Evolutionary conservation across 2,329 filamentous ascomycete genomes (phyloP).

Genomic region (Clonostachys sp.): DNA sequence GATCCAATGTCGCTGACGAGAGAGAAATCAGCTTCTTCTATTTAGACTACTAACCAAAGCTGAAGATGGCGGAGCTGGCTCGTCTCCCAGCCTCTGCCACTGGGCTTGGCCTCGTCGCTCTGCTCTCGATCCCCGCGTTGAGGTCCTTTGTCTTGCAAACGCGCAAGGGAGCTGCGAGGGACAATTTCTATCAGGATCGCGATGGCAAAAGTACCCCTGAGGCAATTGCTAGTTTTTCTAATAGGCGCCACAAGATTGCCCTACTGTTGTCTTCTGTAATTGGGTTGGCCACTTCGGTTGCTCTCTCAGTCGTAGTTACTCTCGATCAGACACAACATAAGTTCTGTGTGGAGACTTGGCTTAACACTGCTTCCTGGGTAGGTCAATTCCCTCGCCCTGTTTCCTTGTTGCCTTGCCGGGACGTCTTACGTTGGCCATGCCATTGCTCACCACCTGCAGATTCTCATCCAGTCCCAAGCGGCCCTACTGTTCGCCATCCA

Average conservation of each 20-base stretch:
- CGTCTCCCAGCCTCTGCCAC: constrained; percentile 19
- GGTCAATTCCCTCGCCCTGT: constrained; percentile 18
- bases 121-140: constrained; percentile 30
- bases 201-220: constrained; percentile 67
- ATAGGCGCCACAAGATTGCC: constrained; percentile 48
- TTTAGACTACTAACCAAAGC: no score
- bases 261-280: constrained; percentile 48
- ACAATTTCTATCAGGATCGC: constrained; percentile 58
- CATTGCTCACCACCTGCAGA: constrained; percentile 22
- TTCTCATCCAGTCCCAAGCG: constrained; percentile 46
- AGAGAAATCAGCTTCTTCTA: no score
- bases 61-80: no score
- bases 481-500: constrained; percentile 41
- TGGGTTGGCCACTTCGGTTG: constrained; percentile 52
- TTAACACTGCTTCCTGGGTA: constrained; percentile 60
- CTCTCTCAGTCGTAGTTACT: constrained; percentile 48
- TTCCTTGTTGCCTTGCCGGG: not conserved
- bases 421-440: no score
- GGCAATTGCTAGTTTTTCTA: constrained; percentile 57
- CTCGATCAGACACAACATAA: constrained; percentile 25
- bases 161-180: constrained; percentile 25
- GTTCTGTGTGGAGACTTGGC: constrained; percentile 51
- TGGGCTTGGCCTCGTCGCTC: constrained; percentile 23
- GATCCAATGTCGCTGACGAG: no score
- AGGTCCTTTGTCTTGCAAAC: constrained; percentile 24